Evolutionary conservation across 257 asterid species (phyloP).

Genomic region (Asclepias syriaca): DNA sequence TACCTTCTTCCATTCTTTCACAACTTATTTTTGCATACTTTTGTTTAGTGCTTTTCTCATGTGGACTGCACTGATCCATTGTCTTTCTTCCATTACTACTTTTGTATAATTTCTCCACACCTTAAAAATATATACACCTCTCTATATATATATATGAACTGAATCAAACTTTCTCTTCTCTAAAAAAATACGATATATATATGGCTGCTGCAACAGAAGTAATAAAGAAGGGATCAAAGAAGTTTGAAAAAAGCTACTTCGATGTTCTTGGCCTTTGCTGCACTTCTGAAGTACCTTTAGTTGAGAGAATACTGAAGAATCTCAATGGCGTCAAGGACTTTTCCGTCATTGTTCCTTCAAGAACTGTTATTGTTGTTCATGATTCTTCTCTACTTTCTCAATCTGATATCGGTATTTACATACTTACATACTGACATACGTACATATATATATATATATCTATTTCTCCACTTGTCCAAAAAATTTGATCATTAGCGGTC

Average conservation of each 20-base stretch:
- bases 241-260: slow-evolving; percentile 68
- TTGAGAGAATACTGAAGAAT: slow-evolving; percentile 49
- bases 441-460: too few species aligned
- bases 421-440: too few species aligned
- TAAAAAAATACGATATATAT: too few species aligned
- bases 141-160: too few species aligned
- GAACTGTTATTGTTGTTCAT: slow-evolving; percentile 59
- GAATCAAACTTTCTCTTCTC: too few species aligned
- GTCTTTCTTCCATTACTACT: background rate
- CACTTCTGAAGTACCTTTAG: slow-evolving; percentile 49
- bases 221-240: slow-evolving; percentile 2
- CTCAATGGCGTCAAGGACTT: slow-evolving; percentile 65
- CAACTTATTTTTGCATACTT: background rate
- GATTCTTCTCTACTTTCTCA: slow-evolving; percentile 53
- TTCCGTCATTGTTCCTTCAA: slow-evolving; percentile 57
- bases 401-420: slow-evolving; percentile 50
- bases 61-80: background rate
- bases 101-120: too few species aligned
- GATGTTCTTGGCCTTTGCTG: slow-evolving; percentile 86
- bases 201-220: background rate
- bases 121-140: too few species aligned
- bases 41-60: background rate
- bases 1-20: background rate
- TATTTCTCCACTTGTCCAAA: too few species aligned
- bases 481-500: too few species aligned